A percentile compares a stretch with the other conserved stretches of the same genome.
Conservation (phyloP, 2,329 filamentous ascomycete species). For the Diaporthe sp. region DNA sequence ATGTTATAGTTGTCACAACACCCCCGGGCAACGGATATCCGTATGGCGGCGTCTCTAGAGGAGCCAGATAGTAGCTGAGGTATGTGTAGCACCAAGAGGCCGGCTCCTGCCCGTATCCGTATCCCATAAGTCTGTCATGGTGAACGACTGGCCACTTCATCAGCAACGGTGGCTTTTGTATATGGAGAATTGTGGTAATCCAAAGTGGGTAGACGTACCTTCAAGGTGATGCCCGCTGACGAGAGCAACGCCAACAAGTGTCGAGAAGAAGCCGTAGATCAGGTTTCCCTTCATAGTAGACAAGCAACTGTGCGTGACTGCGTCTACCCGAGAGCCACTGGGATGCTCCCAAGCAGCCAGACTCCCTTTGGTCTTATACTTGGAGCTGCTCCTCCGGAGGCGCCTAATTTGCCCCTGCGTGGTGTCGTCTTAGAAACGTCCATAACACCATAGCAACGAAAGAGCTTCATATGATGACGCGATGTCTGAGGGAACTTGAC, state of each 20-base stretch:
- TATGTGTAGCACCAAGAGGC: slow-evolving; percentile 10
- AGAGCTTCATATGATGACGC: not conserved
- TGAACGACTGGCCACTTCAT: not conserved
- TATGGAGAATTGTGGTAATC: not conserved
- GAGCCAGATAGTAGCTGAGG: slow-evolving; percentile 4
- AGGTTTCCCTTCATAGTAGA: not conserved
- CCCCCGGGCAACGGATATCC: not conserved
- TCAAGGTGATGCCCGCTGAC: not conserved
- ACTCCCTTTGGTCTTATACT: not conserved
- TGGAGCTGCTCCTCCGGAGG: not conserved
- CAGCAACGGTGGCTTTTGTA: not conserved
- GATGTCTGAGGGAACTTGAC: not conserved
- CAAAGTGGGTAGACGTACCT: not conserved
- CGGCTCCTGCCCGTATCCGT: not conserved
- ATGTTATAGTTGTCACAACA: slow-evolving; percentile 3
- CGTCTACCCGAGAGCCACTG: not conserved
- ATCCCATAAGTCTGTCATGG: not conserved
- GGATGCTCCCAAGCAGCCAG: not conserved
- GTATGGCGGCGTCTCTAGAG: not conserved
- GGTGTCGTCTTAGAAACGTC: not conserved
- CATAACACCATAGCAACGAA: not conserved
- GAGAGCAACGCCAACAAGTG: not conserved
- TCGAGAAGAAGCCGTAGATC: not conserved
- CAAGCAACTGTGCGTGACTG: not conserved
- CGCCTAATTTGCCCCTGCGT: no score